phyloP scores from a whole-genome alignment of 345 rosid genomes.

The Citrus australasica region DNA sequence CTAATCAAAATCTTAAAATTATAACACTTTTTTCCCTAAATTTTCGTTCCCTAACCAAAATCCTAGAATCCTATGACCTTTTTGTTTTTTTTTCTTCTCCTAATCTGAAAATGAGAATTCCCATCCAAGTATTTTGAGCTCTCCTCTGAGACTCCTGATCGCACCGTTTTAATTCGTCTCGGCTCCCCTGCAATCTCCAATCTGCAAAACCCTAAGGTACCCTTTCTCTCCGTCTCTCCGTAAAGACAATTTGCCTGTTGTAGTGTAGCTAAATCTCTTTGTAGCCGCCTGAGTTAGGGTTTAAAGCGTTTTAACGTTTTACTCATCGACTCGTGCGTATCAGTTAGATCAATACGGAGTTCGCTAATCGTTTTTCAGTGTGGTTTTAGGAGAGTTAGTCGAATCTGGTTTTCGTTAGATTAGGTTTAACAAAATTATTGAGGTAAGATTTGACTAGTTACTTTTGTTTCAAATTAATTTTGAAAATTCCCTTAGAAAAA shows the following conservation, averaged over 20 bases:
- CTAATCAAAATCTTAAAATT: no score
- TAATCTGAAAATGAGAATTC: no score
- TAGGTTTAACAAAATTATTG: neutral
- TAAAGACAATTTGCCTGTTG: neutral
- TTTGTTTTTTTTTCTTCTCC: no score
- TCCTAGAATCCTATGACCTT: no score
- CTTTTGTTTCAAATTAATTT: neutral
- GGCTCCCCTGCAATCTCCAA: neutral
- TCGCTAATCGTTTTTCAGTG: neutral
- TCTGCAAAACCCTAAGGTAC: constrained; percentile 1
- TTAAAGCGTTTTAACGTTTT: neutral
- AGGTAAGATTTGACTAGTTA: neutral
- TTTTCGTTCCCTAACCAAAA: no score
- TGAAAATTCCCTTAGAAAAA: neutral
- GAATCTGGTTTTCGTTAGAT: neutral
- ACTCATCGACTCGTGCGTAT: neutral
- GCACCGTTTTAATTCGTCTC: neutral
- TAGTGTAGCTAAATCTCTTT: neutral
- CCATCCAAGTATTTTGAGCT: no score
- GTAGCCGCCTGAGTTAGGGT: neutral
- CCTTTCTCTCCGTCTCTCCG: neutral
- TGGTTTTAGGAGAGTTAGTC: neutral
- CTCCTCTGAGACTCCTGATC: neutral
- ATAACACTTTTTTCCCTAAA: no score
- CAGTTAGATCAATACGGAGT: neutral